A percentile compares a stretch with the other conserved stretches of the same genome.
Conservation (phyloP, 2,329 filamentous ascomycete species). For the Zasmidium citrigriseum region DNA sequence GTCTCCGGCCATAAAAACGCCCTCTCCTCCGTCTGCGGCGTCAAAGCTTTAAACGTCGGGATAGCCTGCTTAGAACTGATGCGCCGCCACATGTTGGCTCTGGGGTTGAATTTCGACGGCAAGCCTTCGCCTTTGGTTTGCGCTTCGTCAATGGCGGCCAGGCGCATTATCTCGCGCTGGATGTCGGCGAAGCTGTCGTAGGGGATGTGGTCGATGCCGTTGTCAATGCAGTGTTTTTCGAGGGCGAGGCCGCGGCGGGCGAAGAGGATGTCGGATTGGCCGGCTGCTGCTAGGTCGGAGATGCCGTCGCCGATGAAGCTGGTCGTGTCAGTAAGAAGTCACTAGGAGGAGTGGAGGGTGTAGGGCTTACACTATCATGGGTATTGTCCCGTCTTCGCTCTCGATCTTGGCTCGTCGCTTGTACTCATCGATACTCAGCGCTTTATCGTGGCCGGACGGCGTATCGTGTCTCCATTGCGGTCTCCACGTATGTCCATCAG, state of each 20-base stretch:
- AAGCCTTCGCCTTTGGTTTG: conserved; percentile 62
- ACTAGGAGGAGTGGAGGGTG: neutral
- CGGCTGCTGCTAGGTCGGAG: conserved; percentile 65
- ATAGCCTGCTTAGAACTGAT: conserved; percentile 60
- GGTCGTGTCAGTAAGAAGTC: conserved; percentile 40
- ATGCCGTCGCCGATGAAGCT: conserved; percentile 72
- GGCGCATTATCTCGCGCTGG: conserved; percentile 59
- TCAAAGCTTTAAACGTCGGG: conserved; percentile 52
- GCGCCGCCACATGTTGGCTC: conserved; percentile 68
- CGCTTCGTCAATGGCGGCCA: conserved; percentile 61
- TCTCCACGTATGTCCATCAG: conserved; percentile 63
- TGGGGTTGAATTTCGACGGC: conserved; percentile 65
- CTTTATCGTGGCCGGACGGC: conserved; percentile 68
- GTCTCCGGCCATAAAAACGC: conserved; percentile 65
- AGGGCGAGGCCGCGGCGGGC: conserved; percentile 64
- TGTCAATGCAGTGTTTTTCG: conserved; percentile 66
- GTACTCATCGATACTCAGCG: conserved; percentile 63
- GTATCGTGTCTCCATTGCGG: conserved; percentile 68
- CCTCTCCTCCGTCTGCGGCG: conserved; percentile 59
- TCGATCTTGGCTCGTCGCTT: conserved; percentile 55
- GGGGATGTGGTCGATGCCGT: conserved; percentile 60
- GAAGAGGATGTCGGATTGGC: conserved; percentile 68
- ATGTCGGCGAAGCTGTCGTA: conserved; percentile 70
- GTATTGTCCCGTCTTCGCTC: conserved; percentile 62
- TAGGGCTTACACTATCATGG: conserved; percentile 40